These are phyloP conservation scores for Inosperma sp. DNA, from an alignment of 768 basidiomycete species.

Conservation along the genomic window DNA sequence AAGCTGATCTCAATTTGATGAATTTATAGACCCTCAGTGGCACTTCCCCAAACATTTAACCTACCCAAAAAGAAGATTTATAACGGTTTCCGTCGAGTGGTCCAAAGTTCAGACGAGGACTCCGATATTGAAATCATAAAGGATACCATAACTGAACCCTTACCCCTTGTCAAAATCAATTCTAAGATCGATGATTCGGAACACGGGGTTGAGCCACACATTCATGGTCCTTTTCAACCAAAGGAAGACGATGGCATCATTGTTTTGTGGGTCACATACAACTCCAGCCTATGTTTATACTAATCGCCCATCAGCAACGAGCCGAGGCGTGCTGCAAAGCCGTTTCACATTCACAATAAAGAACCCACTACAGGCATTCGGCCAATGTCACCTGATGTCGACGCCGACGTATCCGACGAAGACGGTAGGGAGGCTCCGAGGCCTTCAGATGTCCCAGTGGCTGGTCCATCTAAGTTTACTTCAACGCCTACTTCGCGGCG, in stretches of 20 bases:
- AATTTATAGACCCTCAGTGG: neutral
- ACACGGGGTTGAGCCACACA: too few relatives aligned
- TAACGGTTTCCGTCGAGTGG: constrained; percentile 26
- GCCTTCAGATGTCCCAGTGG: neutral
- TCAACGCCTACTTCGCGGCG: neutral
- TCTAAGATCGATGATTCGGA: too few relatives aligned
- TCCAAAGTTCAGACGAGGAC: constrained; percentile 34
- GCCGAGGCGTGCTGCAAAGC: neutral
- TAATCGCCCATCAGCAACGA: neutral
- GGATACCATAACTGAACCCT: too few relatives aligned
- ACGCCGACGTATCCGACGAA: neutral
- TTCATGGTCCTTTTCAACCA: constrained; percentile 3
- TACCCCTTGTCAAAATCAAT: too few relatives aligned
- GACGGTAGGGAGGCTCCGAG: neutral
- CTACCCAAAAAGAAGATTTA: constrained; percentile 12
- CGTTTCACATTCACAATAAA: neutral
- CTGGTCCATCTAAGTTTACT: neutral
- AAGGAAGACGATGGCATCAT: constrained; percentile 29
- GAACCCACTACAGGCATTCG: too few relatives aligned
- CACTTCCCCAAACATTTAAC: neutral
- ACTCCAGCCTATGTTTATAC: neutral
- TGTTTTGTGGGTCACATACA: constrained; percentile 25
- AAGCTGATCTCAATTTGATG: neutral
- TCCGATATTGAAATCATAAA: constrained; percentile 26
- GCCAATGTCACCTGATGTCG: neutral